phyloP scores from a whole-genome alignment of 2,329 filamentous ascomycete genomes.

The Trichoderma sp. region DNA sequence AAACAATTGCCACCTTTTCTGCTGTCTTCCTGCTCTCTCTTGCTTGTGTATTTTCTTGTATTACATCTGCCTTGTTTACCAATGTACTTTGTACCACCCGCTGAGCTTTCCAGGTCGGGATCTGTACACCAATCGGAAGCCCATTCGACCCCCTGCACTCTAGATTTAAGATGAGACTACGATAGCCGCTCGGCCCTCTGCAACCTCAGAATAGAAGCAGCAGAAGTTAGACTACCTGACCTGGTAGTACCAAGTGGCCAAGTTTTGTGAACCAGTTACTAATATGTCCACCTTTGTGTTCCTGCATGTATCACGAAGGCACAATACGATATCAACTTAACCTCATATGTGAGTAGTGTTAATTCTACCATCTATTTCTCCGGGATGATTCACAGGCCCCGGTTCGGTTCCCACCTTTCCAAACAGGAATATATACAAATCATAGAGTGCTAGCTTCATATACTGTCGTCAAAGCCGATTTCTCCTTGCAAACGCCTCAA shows the following conservation, averaged over 20 bases:
- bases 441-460: neutral
- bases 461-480: neutral
- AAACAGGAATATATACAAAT: neutral
- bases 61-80: neutral
- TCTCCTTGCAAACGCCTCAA: neutral
- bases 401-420: neutral
- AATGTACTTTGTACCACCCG: neutral
- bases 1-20: neutral
- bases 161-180: constrained; percentile 9
- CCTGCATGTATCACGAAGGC: neutral
- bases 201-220: constrained; percentile 8
- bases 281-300: neutral
- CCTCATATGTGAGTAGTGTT: neutral
- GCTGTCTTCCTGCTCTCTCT: neutral
- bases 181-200: constrained; percentile 12
- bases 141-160: constrained; percentile 1
- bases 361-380: neutral
- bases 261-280: neutral
- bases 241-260: neutral
- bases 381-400: neutral
- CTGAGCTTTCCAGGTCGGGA: neutral
- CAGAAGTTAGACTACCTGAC: neutral
- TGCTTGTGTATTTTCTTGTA: neutral
- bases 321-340: neutral
- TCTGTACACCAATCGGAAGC: neutral